Conservation (phyloP, 805 yeast species). For the Candida pini region DNA sequence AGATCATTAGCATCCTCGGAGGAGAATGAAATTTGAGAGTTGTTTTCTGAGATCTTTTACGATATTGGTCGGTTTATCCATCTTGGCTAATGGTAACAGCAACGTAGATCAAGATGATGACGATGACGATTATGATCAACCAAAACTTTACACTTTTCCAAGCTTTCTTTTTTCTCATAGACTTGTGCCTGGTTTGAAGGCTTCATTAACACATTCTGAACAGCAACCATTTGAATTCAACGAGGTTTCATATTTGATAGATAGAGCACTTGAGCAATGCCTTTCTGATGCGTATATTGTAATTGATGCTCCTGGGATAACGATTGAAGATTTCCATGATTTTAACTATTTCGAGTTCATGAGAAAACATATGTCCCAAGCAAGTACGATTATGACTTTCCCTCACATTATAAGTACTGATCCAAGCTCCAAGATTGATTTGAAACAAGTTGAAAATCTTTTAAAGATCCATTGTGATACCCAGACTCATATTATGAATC, state of each 20-base stretch:
- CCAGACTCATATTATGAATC: conserved; percentile 32
- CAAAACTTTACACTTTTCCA: conserved; percentile 18
- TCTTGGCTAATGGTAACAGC: too few species aligned
- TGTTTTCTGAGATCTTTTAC: too few species aligned
- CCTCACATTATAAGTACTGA: conserved; percentile 41
- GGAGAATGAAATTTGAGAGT: too few species aligned
- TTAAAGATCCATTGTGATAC: conserved; percentile 50
- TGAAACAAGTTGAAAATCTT: conserved; percentile 36
- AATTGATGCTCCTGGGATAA: conserved; percentile 49
- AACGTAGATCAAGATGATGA: too few species aligned
- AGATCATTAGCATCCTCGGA: too few species aligned
- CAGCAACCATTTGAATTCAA: conserved; percentile 24
- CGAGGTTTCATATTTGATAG: conserved; percentile 19
- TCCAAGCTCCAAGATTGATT: conserved; percentile 31
- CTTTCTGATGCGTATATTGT: conserved; percentile 52
- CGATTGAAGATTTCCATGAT: conserved; percentile 38
- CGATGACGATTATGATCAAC: too few species aligned
- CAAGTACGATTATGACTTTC: conserved; percentile 58
- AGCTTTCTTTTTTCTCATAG: conserved; percentile 23
- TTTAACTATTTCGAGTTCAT: conserved; percentile 41
- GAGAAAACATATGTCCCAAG: conserved; percentile 43
- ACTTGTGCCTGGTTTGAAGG: conserved; percentile 25
- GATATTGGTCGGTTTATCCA: too few species aligned
- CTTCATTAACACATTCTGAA: conserved; percentile 24
- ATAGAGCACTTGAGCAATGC: conserved; percentile 33